Conservation (phyloP, 2,329 filamentous ascomycete genomes). For the Cryphonectria naterciae region DNA sequence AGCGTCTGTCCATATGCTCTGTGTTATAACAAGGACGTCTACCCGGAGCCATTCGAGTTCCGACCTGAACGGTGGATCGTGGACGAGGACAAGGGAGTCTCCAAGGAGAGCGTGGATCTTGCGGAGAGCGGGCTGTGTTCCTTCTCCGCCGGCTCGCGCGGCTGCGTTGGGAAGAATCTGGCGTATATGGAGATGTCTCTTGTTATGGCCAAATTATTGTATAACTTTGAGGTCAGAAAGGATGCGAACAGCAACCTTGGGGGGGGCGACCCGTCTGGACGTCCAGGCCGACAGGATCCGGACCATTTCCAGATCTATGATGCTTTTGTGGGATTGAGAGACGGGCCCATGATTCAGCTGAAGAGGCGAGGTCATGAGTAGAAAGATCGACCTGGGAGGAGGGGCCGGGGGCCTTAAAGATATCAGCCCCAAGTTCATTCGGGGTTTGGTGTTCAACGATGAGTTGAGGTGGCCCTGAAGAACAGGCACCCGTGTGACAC, state of each 20-base stretch:
- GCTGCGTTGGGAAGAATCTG: constrained; percentile 21
- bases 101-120: constrained; percentile 5
- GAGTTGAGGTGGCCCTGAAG: neutral
- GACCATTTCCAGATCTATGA: constrained; percentile 13
- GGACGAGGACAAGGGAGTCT: constrained; percentile 4
- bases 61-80: constrained; percentile 20
- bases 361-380: neutral
- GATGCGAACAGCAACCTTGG: constrained; percentile 7
- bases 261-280: constrained; percentile 9
- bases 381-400: neutral
- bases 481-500: neutral
- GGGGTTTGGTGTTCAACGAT: neutral
- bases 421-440: neutral
- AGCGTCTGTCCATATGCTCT: constrained; percentile 7
- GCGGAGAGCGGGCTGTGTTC: constrained; percentile 12
- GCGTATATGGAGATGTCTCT: constrained; percentile 21
- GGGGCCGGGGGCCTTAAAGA: neutral
- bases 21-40: constrained; percentile 20
- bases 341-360: constrained; percentile 18
- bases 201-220: constrained; percentile 13
- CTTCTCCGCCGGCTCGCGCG: constrained; percentile 18
- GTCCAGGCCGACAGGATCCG: constrained; percentile 5
- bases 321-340: constrained; percentile 9
- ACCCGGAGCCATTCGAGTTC: constrained; percentile 16
- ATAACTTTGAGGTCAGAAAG: constrained; percentile 14